A percentile compares a stretch with the other conserved stretches of the same genome.
Conservation (phyloP, 345 rosid genomes). For the rapeseed (Brassica napus) region Da-Ae NC_063442.1:4657001-4657500, state of each 20-base stretch:
- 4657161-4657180: constrained; percentile 69
- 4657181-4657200: constrained; percentile 61
- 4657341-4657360: constrained; percentile 34
- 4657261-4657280: background rate
- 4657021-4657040: constrained; percentile 56
- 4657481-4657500: background rate
- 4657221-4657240: constrained; percentile 50
- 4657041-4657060: constrained; percentile 20
- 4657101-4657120: background rate
- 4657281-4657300: background rate
- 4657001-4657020: constrained; percentile 52
- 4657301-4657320: constrained; percentile 17
- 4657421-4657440: background rate
- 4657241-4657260: constrained; percentile 17
- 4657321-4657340: constrained; percentile 40
- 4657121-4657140: background rate
- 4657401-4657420: constrained; percentile 62
- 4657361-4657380: constrained; percentile 31
- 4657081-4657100: background rate
- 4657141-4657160: constrained; percentile 71
- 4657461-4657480: background rate
- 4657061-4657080: background rate
- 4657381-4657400: constrained; percentile 55
- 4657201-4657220: constrained; percentile 61
- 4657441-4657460: background rate